These are phyloP conservation scores for Colletotrichum truncatum DNA, from an alignment of 2,329 filamentous ascomycete genomes.

Conservation along the genomic window DNA sequence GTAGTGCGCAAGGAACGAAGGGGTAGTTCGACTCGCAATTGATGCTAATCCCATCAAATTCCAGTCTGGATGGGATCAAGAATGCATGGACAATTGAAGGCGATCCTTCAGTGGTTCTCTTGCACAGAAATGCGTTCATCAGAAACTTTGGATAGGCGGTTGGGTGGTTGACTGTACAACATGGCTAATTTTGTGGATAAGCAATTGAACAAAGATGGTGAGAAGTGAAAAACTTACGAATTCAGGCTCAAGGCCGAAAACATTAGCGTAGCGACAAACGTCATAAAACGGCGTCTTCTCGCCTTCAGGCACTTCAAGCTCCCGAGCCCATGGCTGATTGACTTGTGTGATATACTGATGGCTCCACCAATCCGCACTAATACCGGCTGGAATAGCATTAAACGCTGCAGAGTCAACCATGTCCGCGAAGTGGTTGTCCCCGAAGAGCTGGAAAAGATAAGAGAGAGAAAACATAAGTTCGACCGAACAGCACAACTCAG, in stretches of 20 bases:
- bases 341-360: conserved; percentile 64
- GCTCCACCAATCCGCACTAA: conserved; percentile 62
- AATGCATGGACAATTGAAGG: neutral
- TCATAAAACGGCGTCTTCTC: conserved; percentile 51
- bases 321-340: conserved; percentile 59
- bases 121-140: conserved; percentile 33
- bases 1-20: conserved; percentile 34
- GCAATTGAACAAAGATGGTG: too few species aligned
- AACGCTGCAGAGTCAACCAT: conserved; percentile 61
- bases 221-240: conserved; percentile 37
- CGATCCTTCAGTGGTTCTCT: neutral
- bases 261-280: conserved; percentile 26
- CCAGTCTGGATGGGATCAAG: neutral
- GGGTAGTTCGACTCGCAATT: conserved; percentile 57
- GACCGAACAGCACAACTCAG: conserved; percentile 45
- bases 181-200: conserved; percentile 44
- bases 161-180: conserved; percentile 67
- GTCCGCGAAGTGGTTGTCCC: conserved; percentile 54
- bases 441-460: conserved; percentile 44
- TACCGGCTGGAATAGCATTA: conserved; percentile 61
- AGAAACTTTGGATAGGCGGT: conserved; percentile 66
- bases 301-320: conserved; percentile 41
- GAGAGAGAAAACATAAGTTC: conserved; percentile 43
- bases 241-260: conserved; percentile 58
- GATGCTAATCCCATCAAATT: conserved; percentile 34